A percentile compares a stretch with the other conserved stretches of the same genome.
These are phyloP conservation scores for Tetracentron sinense DNA, from an alignment of 164 flowering plant species.

Conservation along the genomic window DNA sequence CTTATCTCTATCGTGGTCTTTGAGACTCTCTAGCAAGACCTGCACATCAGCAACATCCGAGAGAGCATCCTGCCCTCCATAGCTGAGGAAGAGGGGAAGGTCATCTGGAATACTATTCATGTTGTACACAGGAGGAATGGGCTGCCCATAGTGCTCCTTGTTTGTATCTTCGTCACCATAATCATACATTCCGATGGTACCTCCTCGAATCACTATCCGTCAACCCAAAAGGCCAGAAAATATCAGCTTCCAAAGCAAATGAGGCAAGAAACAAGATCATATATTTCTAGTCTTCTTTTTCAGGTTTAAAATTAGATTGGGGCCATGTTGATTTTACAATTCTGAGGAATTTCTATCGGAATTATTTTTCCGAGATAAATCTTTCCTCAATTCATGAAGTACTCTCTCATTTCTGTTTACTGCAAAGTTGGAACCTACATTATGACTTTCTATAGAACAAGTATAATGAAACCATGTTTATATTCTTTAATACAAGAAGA, in stretches of 20 bases:
- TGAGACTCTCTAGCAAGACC: slow-evolving; percentile 42
- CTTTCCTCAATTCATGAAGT: neutral
- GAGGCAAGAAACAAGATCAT: no score
- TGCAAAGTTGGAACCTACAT: no score
- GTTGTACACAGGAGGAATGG: slow-evolving; percentile 25
- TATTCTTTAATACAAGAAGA: no score
- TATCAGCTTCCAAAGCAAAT: neutral
- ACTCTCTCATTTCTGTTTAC: no score
- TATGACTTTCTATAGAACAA: no score
- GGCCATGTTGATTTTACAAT: no score
- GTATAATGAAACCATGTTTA: no score
- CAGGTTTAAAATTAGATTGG: no score
- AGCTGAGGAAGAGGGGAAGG: slow-evolving; percentile 61
- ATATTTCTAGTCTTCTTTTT: no score
- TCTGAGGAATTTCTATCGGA: no score
- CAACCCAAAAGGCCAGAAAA: neutral
- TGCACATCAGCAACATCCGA: slow-evolving; percentile 64
- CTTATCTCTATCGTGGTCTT: slow-evolving; percentile 54
- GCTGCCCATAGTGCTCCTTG: slow-evolving; percentile 26
- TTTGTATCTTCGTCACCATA: slow-evolving; percentile 19
- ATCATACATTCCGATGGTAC: slow-evolving; percentile 24
- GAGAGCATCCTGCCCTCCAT: slow-evolving; percentile 69
- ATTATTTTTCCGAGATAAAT: no score
- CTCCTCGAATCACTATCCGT: slow-evolving; percentile 25
- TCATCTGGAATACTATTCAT: slow-evolving; percentile 29